Base-by-base conservation (phyloP, 345 rosid species). In the Salix caprea region DNA sequence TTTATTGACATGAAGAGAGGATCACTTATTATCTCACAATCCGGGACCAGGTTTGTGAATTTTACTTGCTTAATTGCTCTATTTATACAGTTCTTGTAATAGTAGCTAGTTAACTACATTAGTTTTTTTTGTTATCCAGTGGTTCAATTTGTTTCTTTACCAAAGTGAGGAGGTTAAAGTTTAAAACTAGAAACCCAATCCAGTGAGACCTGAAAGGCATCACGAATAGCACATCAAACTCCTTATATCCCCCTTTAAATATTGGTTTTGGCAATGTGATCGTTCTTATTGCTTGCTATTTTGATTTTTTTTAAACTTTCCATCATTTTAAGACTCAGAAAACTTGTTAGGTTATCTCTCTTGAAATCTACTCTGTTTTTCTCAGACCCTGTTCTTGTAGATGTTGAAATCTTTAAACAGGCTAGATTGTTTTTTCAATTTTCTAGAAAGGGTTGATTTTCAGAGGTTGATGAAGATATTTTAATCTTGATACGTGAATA, bases 41-140 rank as follows among this genome's bases (percentile, higher is more conserved):
- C 97, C 28, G 86, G 42, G 74, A 91, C 90, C 84, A 93, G 99
- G 99, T 95, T 62, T 34, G 58, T 65, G 67, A 74, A 66, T 62
- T 76, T 46, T 4, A 16, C 72, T 80, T 65, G 16, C 48, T 64
- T 73, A 32, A 66, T 1, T 54, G 61, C 21, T 56, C 74, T 76
- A 44, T 56, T 5, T 64, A 14, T 13, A 28, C 10, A 28, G 21
- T 14, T 16, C 67, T 64, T 14, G 67, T 30, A 24, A 62, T 24
- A 11, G 36, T 62, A 19, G 44, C 40, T 74, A 16, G 32, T 65
- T 10, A 60, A n/a, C 68, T 70, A 15, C 24, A 6, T 21, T 0
- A 39, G 42, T n/a, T 64, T 23, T 23, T 42, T 74, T 58, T 39
- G 4, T 65, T 44, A 37, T 39, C 32, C 46, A 11, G 61, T 39